A percentile compares a stretch with the other conserved stretches of the same genome.
phyloP scores from a whole-genome alignment of 192 early-diverging fungal genomes.

The Backusella morwellensis region DNA sequence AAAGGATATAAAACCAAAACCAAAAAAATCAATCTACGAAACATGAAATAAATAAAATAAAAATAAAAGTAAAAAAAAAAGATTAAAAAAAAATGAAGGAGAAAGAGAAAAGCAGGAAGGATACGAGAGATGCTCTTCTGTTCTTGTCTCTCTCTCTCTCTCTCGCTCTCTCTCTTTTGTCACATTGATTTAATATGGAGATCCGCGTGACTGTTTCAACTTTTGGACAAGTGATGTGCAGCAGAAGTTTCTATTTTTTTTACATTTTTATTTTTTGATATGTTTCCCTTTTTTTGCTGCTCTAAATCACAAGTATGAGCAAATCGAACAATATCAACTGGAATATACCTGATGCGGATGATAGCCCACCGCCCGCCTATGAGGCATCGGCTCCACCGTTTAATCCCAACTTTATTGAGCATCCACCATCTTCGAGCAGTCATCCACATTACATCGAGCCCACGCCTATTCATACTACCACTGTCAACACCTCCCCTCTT shows the following conservation, averaged over 20 bases:
- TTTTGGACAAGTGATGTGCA: not conserved
- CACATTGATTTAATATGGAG: conserved; percentile 2
- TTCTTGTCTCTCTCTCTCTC: not conserved
- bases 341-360: conserved; percentile 10
- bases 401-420: not conserved
- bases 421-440: not conserved
- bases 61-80: not conserved
- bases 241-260: not conserved
- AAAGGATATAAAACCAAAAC: conserved; percentile 4
- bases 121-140: not conserved
- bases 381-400: conserved; percentile 3
- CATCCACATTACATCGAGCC: not conserved
- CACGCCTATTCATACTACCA: not conserved
- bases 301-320: not conserved
- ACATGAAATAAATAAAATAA: not conserved
- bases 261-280: not conserved
- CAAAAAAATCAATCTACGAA: not conserved
- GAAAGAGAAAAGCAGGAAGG: not conserved
- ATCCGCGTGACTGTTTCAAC: not conserved
- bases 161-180: not conserved
- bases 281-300: not conserved
- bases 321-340: not conserved
- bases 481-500: not conserved
- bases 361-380: conserved; percentile 1
- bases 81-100: not conserved